These are phyloP conservation scores for Turritis glabra DNA, from an alignment of 345 rosid genomes.

Conservation along the genomic window DNA sequence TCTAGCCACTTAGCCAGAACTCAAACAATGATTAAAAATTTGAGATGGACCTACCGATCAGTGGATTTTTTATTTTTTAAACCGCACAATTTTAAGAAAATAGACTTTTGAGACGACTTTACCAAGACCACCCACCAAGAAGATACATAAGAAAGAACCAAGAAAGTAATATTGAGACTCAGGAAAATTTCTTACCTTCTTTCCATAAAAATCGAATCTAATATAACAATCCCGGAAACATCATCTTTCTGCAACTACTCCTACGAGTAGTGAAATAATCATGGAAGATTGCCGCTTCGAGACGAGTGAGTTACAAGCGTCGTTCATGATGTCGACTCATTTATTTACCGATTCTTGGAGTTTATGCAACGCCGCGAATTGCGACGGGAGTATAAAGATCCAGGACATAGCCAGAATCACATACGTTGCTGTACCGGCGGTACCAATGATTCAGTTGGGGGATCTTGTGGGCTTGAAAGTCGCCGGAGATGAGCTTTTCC, in stretches of 20 bases:
- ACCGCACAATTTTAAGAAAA: neutral
- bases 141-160: neutral
- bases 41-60: neutral
- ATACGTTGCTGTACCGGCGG: conserved; percentile 57
- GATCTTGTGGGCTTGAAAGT: conserved; percentile 16
- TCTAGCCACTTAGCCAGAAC: neutral
- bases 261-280: too few relatives aligned
- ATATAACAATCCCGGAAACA: neutral
- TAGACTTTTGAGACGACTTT: neutral
- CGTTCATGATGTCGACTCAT: conserved; percentile 57
- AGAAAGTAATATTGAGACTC: neutral
- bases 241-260: neutral
- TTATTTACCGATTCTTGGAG: conserved; percentile 61
- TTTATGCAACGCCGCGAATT: conserved; percentile 37
- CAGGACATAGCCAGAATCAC: conserved; percentile 43
- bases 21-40: neutral
- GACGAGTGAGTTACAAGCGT: conserved; percentile 76
- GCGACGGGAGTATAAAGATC: conserved; percentile 30
- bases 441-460: conserved; percentile 9
- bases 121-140: neutral
- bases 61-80: neutral
- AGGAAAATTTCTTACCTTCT: neutral
- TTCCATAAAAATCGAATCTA: neutral
- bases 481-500: conserved; percentile 37
- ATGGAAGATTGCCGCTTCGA: conserved; percentile 56